Evolutionary conservation across 2,329 filamentous ascomycete species (phyloP).

Genomic region (Colletotrichum liaoningense): DNA sequence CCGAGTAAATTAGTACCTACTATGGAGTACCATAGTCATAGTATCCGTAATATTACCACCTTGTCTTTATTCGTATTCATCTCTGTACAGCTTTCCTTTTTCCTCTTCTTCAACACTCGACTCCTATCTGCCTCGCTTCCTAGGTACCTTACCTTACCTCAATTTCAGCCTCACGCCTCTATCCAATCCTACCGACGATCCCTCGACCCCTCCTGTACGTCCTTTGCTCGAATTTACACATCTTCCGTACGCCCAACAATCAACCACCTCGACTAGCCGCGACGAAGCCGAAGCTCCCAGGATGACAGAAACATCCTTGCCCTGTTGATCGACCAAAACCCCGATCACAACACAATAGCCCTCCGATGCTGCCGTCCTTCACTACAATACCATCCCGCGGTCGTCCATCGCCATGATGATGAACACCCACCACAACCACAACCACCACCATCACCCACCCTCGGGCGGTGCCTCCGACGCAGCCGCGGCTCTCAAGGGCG

Average conservation of each 20-base stretch:
- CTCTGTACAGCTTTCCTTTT: background rate
- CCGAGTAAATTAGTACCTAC: background rate
- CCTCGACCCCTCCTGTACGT: background rate
- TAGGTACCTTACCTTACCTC: background rate
- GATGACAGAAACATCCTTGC: constrained; percentile 11
- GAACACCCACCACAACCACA: constrained; percentile 34
- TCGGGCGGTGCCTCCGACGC: constrained; percentile 46
- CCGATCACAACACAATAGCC: background rate
- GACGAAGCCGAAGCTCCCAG: background rate
- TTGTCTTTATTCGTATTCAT: background rate
- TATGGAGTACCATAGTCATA: too few species aligned
- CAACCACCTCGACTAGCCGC: background rate
- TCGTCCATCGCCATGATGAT: constrained; percentile 19
- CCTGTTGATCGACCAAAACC: background rate
- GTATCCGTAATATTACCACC: too few species aligned
- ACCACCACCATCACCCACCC: constrained; percentile 41
- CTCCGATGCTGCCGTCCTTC: background rate
- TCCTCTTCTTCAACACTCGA: background rate
- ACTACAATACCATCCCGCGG: background rate
- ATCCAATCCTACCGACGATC: background rate
- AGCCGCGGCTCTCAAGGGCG: constrained; percentile 62
- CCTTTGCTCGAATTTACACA: background rate
- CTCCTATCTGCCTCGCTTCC: too few species aligned
- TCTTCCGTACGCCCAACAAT: background rate
- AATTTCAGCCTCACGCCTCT: background rate